Evolutionary conservation across 345 rosid genomes (phyloP), one percentile per base, ranked within the genome.

Genomic region (Gossypium australe): DNA sequence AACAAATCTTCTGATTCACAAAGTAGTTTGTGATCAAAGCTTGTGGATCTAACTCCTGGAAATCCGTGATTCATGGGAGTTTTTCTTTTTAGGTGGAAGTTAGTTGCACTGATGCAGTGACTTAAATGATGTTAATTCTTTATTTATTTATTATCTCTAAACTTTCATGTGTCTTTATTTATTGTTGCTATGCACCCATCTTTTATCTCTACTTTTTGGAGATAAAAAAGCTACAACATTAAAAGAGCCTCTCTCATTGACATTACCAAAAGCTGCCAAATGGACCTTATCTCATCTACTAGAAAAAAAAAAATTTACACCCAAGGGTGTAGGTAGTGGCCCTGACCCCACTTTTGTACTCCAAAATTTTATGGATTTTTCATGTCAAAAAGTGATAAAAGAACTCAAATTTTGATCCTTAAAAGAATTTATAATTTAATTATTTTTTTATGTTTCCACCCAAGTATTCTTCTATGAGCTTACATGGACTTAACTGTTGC

Each of bases 11-110:
- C 13, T 60, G 6, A 60, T 53, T 58, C 41, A 65, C 53, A 69
- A 49, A 41, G 55, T 17, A 66, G 67, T 47, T 68, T 47, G 77
- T 76, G 73, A 52, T 55, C 59, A 69, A 13, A 59, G 67, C 78
- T 79, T 79, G 70, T 61, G 58, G 78, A 77, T 81, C 76, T 58
- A 63, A 12, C 70, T 57, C 75, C 73, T 67, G 55, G 72, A 77
- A 76, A 76, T 76, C 87, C 80, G 85, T 84, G 85, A 82, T 74
- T 87, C 90, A 83, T 88, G 83, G 73, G 89, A 82, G 75, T 29
- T 65, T 77, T 74, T 11, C 14, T 16, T 59, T 59, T 82, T 74
- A 74, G 85, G 80, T 67, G 84, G 78, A 79, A 79, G 89, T 74
- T 84, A 70, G 82, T 76, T 68, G 78, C 83, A 76, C 59, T 84